These are phyloP conservation scores for Alternaria gansuensis DNA, from an alignment of 2,329 filamentous ascomycete genomes.

Conservation along the genomic window DNA sequence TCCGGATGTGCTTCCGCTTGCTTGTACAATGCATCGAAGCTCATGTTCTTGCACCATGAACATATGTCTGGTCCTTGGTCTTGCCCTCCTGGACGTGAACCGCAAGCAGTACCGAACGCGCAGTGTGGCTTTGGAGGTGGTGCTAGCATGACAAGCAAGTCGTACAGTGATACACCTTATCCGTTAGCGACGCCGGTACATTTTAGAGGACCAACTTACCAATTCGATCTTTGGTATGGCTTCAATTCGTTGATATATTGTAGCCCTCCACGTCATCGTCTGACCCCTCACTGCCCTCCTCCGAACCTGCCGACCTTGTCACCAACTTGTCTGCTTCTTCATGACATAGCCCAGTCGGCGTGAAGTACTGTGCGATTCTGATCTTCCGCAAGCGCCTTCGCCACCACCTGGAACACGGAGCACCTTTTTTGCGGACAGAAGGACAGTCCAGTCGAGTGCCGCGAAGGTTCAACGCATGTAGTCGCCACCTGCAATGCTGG, in stretches of 20 bases:
- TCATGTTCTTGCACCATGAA: slow-evolving; percentile 40
- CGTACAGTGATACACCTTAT: slow-evolving; percentile 5
- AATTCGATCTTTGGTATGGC: not conserved
- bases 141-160: slow-evolving; percentile 26
- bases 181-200: slow-evolving; percentile 11
- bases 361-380: slow-evolving; percentile 38
- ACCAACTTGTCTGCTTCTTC: slow-evolving; percentile 37
- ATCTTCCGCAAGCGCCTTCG: slow-evolving; percentile 36
- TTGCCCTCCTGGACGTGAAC: slow-evolving; percentile 30
- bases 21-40: slow-evolving; percentile 33
- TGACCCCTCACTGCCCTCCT: slow-evolving; percentile 27
- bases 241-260: slow-evolving; percentile 27
- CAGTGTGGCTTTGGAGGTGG: slow-evolving; percentile 34
- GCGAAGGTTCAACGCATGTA: slow-evolving; percentile 37
- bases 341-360: slow-evolving; percentile 41
- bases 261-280: slow-evolving; percentile 42
- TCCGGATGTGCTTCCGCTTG: slow-evolving; percentile 26
- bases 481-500: slow-evolving; percentile 38
- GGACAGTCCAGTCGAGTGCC: slow-evolving; percentile 32
- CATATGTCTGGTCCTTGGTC: slow-evolving; percentile 34
- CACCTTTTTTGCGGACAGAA: slow-evolving; percentile 33
- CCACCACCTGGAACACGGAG: slow-evolving; percentile 40
- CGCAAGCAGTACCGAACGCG: slow-evolving; percentile 35
- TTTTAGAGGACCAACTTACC: slow-evolving; percentile 12
- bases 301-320: slow-evolving; percentile 27